Evolutionary conservation across 306 rosid genomes (phyloP).

Genomic region (Cicer bijugum): DNA sequence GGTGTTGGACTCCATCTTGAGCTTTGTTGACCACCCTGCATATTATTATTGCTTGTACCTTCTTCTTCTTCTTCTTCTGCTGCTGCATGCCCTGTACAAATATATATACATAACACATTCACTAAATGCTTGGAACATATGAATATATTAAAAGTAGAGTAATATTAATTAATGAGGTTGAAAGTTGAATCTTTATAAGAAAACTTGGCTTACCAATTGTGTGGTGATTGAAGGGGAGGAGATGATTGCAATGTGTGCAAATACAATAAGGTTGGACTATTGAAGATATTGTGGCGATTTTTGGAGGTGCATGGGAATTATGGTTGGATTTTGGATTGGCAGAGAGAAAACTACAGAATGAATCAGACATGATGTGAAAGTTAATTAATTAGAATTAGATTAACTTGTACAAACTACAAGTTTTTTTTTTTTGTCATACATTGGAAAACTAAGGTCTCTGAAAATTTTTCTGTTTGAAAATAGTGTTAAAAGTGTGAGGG

Average conservation of each 20-base stretch:
- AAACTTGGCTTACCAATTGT: conserved; percentile 44
- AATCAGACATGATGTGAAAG: conserved; percentile 47
- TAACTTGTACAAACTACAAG: conserved; percentile 10
- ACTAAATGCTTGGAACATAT: too few relatives aligned
- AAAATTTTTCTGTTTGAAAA: conserved; percentile 25
- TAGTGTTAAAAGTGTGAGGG: conserved; percentile 40
- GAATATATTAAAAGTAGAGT: too few relatives aligned
- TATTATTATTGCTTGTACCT: conserved; percentile 29
- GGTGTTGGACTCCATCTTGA: conserved; percentile 81
- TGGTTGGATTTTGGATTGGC: conserved; percentile 42
- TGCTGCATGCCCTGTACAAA: conserved; percentile 25
- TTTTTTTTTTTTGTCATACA: not conserved
- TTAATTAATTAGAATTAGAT: conserved; percentile 22
- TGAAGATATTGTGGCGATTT: conserved; percentile 38
- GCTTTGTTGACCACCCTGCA: conserved; percentile 45
- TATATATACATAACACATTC: not conserved
- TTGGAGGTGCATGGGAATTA: conserved; percentile 42
- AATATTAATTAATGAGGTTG: too few relatives aligned
- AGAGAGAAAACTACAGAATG: conserved; percentile 46
- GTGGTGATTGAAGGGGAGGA: conserved; percentile 47
- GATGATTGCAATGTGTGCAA: conserved; percentile 49
- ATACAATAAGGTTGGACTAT: conserved; percentile 46
- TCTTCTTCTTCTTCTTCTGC: not conserved
- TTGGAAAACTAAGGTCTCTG: conserved; percentile 16
- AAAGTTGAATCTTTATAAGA: too few relatives aligned